Evolutionary conservation across 495 filamentous ascomycete genomes (phyloP).

Genomic region (Aspergillus leporis): DNA sequence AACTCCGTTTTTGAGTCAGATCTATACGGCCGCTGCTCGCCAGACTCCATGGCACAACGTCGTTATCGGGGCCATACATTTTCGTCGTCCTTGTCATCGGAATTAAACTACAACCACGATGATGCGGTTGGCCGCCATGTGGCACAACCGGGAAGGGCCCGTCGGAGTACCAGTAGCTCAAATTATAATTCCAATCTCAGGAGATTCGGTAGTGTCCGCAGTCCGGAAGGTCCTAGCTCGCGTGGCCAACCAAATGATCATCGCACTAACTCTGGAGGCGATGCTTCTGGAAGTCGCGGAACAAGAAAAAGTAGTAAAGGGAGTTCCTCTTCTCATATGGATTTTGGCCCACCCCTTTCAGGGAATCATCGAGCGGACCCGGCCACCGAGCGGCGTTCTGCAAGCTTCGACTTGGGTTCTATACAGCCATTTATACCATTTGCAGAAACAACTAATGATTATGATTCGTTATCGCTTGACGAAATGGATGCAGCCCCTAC

Average conservation of each 20-base stretch:
- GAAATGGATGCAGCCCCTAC: constrained; percentile 84
- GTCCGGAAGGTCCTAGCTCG: constrained; percentile 40
- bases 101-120: constrained; percentile 69
- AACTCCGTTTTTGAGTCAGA: constrained; percentile 42
- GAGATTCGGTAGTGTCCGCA: constrained; percentile 63
- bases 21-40: constrained; percentile 24
- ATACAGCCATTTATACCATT: constrained; percentile 35
- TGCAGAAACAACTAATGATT: constrained; percentile 20
- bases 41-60: constrained; percentile 29
- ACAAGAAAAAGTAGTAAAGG: constrained; percentile 68
- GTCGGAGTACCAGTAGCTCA: constrained; percentile 82
- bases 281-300: constrained; percentile 19
- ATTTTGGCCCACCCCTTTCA: constrained; percentile 53
- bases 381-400: constrained; percentile 62
- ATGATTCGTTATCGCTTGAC: constrained; percentile 43
- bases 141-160: constrained; percentile 53
- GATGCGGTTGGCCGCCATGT: constrained; percentile 62
- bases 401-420: constrained; percentile 73
- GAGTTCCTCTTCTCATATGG: constrained; percentile 69
- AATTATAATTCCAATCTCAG: constrained; percentile 63
- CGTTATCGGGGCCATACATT: constrained; percentile 61
- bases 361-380: constrained; percentile 54
- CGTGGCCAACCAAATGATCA: constrained; percentile 30
- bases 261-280: constrained; percentile 10
- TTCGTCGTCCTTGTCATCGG: constrained; percentile 72